Evolutionary conservation across 305 asterid species (phyloP).

Genomic region (Fraxinus nigra): DNA sequence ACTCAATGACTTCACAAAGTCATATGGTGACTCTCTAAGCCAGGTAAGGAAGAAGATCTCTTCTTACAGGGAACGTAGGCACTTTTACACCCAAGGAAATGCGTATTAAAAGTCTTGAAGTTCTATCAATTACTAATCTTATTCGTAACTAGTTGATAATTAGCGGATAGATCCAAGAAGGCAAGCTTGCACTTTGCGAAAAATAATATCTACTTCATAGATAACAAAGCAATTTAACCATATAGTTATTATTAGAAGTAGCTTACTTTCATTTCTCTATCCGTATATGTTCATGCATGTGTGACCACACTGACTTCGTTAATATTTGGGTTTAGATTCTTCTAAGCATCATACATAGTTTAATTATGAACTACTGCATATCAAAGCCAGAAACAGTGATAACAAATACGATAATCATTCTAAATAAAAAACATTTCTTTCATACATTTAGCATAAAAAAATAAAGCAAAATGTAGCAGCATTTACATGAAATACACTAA

Average conservation of each 20-base stretch:
- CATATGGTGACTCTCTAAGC: background rate
- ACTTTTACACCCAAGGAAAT: background rate
- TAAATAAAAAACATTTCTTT: background rate
- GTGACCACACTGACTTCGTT: background rate
- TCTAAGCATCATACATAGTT: background rate
- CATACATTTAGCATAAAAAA: background rate
- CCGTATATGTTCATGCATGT: background rate
- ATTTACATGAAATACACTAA: background rate
- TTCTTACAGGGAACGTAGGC: background rate
- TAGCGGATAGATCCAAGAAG: background rate
- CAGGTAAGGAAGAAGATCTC: background rate
- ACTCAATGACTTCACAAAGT: background rate
- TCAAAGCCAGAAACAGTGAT: background rate
- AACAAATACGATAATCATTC: background rate
- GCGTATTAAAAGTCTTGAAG: background rate
- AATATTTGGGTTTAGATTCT: background rate
- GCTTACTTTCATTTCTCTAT: background rate
- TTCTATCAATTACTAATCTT: background rate
- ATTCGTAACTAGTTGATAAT: background rate
- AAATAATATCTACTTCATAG: background rate
- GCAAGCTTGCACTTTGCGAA: constrained; percentile 4
- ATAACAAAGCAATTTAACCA: background rate
- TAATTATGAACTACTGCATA: background rate
- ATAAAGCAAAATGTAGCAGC: background rate
- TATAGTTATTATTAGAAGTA: background rate